Percentiles rank a stretch among this genome's conserved stretches.
Evolutionary conservation across 225 moss, liverwort and hornwort species (phyloP).

Genomic region (Ulota crispa): DNA sequence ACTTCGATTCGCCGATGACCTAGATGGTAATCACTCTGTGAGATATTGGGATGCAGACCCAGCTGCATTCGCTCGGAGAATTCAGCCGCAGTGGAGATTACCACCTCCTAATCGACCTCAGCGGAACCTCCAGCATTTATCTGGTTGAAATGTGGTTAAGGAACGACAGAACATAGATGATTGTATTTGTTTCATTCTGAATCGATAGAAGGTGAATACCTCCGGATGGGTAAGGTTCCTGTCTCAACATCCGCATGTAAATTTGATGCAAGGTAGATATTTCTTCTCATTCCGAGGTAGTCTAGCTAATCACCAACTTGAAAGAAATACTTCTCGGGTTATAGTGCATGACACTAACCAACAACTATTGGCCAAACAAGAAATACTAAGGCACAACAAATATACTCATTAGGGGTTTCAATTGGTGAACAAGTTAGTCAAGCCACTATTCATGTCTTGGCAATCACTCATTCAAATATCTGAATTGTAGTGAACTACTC

Average conservation of each 20-base stretch:
- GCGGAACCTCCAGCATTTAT: conserved; percentile 32
- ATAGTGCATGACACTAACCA: no score
- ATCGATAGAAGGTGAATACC: neutral
- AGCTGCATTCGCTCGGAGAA: conserved; percentile 50
- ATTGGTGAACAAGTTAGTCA: no score
- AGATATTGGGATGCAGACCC: conserved; percentile 46
- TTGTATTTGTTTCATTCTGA: neutral
- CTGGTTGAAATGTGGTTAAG: conserved; percentile 5
- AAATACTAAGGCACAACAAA: no score
- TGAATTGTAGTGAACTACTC: no score
- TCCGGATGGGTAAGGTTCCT: neutral
- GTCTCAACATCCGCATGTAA: neutral
- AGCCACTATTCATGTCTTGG: no score
- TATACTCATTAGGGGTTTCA: no score
- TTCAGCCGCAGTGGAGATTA: conserved; percentile 25
- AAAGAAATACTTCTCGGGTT: neutral
- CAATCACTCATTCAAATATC: no score
- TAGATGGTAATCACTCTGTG: conserved; percentile 76
- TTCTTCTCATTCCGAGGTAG: neutral
- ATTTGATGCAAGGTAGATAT: conserved; percentile 6
- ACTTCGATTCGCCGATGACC: conserved; percentile 81
- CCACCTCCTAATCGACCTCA: conserved; percentile 18
- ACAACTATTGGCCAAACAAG: no score
- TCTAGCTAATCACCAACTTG: neutral
- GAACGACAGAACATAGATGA: neutral